These are phyloP conservation scores for Hypoxylon sp. DNA, from an alignment of 2,329 filamentous ascomycete genomes.

Conservation along the genomic window DNA sequence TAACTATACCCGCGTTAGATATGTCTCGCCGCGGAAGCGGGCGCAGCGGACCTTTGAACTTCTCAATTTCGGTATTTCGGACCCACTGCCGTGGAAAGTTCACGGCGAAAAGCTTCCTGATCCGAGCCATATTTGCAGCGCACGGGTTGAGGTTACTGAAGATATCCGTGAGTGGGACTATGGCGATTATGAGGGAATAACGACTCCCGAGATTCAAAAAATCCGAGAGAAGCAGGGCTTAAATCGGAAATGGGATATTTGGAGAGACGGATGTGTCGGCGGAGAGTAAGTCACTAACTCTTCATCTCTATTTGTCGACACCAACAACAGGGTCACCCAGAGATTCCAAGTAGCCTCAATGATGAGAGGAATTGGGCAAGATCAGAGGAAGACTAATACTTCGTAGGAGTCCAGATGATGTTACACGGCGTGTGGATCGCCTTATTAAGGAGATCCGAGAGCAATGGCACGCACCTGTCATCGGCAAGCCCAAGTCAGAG, in stretches of 20 bases:
- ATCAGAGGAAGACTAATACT: conserved; percentile 13
- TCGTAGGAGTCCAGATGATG: conserved; percentile 76
- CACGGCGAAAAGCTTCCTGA: conserved; percentile 59
- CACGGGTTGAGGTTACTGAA: conserved; percentile 76
- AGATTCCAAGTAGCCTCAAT: background rate
- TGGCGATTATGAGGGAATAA: conserved; percentile 87
- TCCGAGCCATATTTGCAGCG: conserved; percentile 65
- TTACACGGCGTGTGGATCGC: conserved; percentile 79
- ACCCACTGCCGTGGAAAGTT: conserved; percentile 78
- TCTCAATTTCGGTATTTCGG: conserved; percentile 79
- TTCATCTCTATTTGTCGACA: background rate
- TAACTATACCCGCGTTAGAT: conserved; percentile 61
- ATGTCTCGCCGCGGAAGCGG: conserved; percentile 87
- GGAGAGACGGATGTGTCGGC: conserved; percentile 87
- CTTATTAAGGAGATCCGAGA: conserved; percentile 82
- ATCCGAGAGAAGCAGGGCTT: conserved; percentile 70
- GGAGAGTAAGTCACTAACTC: conserved; percentile 75
- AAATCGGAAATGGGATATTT: conserved; percentile 81
- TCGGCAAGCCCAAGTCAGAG: conserved; percentile 65
- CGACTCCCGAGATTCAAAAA: conserved; percentile 76
- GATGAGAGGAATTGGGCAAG: background rate
- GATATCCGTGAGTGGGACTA: conserved; percentile 90
- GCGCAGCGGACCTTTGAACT: conserved; percentile 93
- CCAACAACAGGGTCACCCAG: background rate
- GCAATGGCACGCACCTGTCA: conserved; percentile 73